Base-by-base conservation (phyloP, 345 rosid species). In the Gossypium rotundifolium region DNA sequence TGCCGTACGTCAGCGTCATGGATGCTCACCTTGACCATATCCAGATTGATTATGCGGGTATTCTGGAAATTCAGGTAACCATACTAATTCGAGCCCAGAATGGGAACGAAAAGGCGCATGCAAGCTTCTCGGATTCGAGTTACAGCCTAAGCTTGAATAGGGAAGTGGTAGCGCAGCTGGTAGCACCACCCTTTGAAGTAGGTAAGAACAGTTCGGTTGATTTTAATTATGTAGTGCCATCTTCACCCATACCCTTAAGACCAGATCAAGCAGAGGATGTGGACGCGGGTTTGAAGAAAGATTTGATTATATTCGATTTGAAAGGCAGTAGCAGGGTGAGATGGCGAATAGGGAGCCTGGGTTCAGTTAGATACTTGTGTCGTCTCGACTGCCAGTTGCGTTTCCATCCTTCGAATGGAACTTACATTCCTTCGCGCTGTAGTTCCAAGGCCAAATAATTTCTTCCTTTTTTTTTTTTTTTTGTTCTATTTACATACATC, bases 341-440 rank as follows among this genome's bases (percentile, higher is more conserved):
- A 58, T 96, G 99, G 97, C 79, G 88, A 59, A 84, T 93, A 0
- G 93, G 95, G 40, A 81, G 51, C 33, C 73, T 96, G 38, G 98
- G 97, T 0, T 90, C 97, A 1, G 81, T 89, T 55, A 78, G 74
- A 77, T 90, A 85, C 73, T 76, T 57, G 66, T 86, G 88, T 76
- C 81, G 57, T 72, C 83, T 96, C 84, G 58, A 79, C 20, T 93
- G 99, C 62, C 52, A 55, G 57, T 94, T 96, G 71, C 80, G n/a
- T 22, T 93, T 96, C 72, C 91, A 70, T 80, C 80, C 85, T 0
- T 72, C 69, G 8, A 84, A 88, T 76, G 87, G 87, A 23, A 79
- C 65, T 18, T 82, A 72, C 58, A 76, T 85, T 0, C 78, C 79
- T 38, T 73, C 82, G 7, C 84, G 27, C 23, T 95, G 98, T 85